phyloP scores from a whole-genome alignment of 176 grass and related monocot species.

The Paspalum vaginatum region DNA sequence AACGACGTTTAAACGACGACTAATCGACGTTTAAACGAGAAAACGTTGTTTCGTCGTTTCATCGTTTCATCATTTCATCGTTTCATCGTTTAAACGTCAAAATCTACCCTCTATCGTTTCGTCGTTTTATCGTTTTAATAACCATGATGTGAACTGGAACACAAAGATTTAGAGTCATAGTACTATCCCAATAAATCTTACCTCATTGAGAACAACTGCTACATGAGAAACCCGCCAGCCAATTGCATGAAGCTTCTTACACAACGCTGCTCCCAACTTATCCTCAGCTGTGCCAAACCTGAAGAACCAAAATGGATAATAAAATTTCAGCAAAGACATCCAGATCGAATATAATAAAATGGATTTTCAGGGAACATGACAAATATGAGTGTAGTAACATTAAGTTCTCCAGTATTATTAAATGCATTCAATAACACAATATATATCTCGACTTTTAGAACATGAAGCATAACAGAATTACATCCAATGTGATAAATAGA shows the following conservation, averaged over 20 bases:
- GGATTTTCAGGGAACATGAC: neutral
- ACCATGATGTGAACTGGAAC: neutral
- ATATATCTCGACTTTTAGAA: slow-evolving; percentile 26
- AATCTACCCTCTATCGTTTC: too few species aligned
- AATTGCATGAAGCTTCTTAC: slow-evolving; percentile 89
- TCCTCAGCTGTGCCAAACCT: slow-evolving; percentile 85
- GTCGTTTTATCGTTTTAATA: too few species aligned
- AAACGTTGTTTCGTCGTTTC: too few species aligned
- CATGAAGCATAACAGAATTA: neutral
- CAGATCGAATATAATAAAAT: neutral
- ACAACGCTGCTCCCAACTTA: slow-evolving; percentile 71
- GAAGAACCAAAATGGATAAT: slow-evolving; percentile 41
- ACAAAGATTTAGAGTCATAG: neutral
- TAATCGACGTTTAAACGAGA: too few species aligned
- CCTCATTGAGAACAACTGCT: slow-evolving; percentile 78
- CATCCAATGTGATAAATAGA: slow-evolving; percentile 29
- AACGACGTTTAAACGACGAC: too few species aligned
- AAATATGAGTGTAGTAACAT: slow-evolving; percentile 1
- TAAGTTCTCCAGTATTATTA: slow-evolving; percentile 4
- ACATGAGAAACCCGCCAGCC: slow-evolving; percentile 88
- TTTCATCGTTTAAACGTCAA: too few species aligned
- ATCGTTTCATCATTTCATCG: too few species aligned
- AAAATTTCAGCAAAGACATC: neutral
- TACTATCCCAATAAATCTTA: slow-evolving; percentile 40
- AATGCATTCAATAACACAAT: slow-evolving; percentile 7